phyloP scores from a whole-genome alignment of 2,329 filamentous ascomycete species.

The Ceratocystis cacaofunesta region DNA sequence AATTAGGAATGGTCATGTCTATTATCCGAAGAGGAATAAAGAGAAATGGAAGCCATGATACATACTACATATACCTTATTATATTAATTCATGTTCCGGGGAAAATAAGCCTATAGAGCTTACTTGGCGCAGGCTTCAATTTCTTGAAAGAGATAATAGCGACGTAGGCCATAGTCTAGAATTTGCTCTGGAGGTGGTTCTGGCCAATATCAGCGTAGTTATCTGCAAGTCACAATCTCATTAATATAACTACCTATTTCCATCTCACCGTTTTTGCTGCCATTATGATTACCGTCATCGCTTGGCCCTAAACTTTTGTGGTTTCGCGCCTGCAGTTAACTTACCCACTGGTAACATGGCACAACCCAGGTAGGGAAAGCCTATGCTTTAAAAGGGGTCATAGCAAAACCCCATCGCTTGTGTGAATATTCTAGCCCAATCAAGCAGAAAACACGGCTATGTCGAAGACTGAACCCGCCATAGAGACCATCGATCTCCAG shows the following conservation, averaged over 20 bases:
- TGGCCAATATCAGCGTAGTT: background rate
- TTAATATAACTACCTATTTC: background rate
- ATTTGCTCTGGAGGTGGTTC: too few species aligned
- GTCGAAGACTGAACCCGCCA: background rate
- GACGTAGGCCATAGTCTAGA: too few species aligned
- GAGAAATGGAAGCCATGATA: too few species aligned
- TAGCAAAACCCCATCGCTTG: background rate
- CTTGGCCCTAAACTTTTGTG: background rate
- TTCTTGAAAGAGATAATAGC: too few species aligned
- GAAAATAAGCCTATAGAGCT: too few species aligned
- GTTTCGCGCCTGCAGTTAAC: background rate
- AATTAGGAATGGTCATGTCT: background rate
- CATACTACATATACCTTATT: too few species aligned
- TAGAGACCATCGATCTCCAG: too few species aligned
- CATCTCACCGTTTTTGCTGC: background rate
- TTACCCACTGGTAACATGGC: background rate
- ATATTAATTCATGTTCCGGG: too few species aligned
- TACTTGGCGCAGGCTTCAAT: too few species aligned
- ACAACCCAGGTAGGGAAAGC: background rate
- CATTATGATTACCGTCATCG: background rate
- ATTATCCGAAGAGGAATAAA: background rate
- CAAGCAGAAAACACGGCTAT: background rate
- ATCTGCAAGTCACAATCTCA: background rate
- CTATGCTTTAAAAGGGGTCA: background rate
- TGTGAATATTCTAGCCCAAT: background rate